Evolutionary conservation across 495 filamentous ascomycete species (phyloP).

Genomic region (Xylaria curta): DNA sequence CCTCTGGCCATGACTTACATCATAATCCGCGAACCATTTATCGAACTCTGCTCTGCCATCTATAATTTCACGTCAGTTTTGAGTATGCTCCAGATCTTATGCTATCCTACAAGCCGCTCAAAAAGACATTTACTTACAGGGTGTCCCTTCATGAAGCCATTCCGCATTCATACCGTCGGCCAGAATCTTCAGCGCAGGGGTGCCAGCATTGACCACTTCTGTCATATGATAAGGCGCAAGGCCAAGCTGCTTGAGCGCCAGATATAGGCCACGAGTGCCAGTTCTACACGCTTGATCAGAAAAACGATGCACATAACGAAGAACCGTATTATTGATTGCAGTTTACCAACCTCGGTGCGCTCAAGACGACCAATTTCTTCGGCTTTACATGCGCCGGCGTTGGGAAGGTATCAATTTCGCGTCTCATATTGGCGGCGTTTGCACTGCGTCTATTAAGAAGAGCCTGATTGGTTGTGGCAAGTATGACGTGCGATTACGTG

Average conservation of each 20-base stretch:
- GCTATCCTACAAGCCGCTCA: background rate
- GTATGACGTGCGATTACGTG: conserved; percentile 15
- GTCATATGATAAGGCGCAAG: conserved; percentile 41
- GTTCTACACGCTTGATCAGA: conserved; percentile 32
- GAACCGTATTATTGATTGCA: background rate
- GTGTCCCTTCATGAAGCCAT: conserved; percentile 33
- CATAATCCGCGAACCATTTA: conserved; percentile 42
- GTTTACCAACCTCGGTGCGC: conserved; percentile 35
- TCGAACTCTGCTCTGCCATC: conserved; percentile 40
- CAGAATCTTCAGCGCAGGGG: conserved; percentile 28
- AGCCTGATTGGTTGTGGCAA: conserved; percentile 12
- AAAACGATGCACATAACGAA: background rate
- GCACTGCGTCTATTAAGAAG: background rate
- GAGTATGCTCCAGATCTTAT: no score
- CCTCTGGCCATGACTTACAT: conserved; percentile 29
- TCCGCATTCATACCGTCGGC: conserved; percentile 35
- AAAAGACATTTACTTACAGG: conserved; percentile 29
- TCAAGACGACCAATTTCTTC: conserved; percentile 40
- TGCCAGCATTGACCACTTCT: conserved; percentile 28
- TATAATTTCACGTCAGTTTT: conserved; percentile 14
- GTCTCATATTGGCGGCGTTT: conserved; percentile 31
- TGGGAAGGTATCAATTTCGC: conserved; percentile 35
- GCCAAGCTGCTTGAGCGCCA: conserved; percentile 36
- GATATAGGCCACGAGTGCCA: conserved; percentile 40
- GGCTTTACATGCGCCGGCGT: conserved; percentile 32